A percentile compares a stretch with the other conserved stretches of the same genome.
Conservation (phyloP, 2,329 filamentous ascomycete genomes). For the Aspergillus caelatus region DNA sequence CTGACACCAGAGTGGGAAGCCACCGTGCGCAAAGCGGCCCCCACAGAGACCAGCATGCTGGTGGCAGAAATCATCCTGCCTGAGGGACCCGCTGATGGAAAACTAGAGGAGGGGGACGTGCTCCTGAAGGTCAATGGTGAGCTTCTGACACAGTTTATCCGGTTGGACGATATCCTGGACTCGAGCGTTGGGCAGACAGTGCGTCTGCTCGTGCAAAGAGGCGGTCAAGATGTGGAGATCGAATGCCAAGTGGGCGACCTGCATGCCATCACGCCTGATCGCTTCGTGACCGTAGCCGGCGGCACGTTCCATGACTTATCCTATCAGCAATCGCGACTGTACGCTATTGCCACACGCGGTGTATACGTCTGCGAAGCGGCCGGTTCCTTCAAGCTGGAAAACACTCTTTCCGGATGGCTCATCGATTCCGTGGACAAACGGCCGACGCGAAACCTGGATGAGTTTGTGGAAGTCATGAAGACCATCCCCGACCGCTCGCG, state of each 20-base stretch:
- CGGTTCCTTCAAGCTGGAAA: slow-evolving; percentile 93
- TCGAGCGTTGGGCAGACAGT: slow-evolving; percentile 80
- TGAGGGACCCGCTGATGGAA: slow-evolving; percentile 80
- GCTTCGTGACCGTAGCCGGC: slow-evolving; percentile 91
- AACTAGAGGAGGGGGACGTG: slow-evolving; percentile 92
- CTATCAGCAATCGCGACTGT: slow-evolving; percentile 95
- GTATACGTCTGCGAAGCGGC: slow-evolving; percentile 95
- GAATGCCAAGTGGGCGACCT: slow-evolving; percentile 85
- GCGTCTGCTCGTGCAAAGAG: slow-evolving; percentile 80
- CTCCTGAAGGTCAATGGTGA: slow-evolving; percentile 91
- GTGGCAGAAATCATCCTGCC: slow-evolving; percentile 95
- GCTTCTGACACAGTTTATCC: slow-evolving; percentile 88
- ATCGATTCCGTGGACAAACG: slow-evolving; percentile 91
- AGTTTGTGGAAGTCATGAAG: slow-evolving; percentile 90
- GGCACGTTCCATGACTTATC: slow-evolving; percentile 95
- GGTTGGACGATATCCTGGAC: slow-evolving; percentile 88
- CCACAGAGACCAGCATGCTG: slow-evolving; percentile 93
- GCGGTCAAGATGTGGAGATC: slow-evolving; percentile 83
- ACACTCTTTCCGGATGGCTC: slow-evolving; percentile 87
- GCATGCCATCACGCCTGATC: slow-evolving; percentile 91
- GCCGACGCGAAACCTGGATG: slow-evolving; percentile 81
- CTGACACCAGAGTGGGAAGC: slow-evolving; percentile 85
- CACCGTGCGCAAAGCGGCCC: slow-evolving; percentile 78
- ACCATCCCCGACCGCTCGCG: slow-evolving; percentile 77
- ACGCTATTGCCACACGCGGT: slow-evolving; percentile 87